Evolutionary conservation across 768 basidiomycete genomes (phyloP).

Genomic region (Amyloporia xantha): DNA sequence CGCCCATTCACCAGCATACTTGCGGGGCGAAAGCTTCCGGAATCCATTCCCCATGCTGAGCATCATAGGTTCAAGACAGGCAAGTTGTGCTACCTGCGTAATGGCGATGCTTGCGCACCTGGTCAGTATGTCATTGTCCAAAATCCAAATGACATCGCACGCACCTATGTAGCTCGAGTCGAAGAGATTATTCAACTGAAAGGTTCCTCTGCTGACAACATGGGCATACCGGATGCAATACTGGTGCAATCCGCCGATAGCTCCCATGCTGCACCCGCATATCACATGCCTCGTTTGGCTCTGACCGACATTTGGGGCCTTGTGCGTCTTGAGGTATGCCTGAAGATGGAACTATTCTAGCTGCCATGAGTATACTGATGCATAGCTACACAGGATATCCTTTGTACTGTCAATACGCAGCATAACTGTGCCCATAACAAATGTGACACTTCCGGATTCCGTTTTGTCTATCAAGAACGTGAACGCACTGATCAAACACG

Average conservation of each 20-base stretch:
- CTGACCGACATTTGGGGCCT: neutral
- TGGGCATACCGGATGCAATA: neutral
- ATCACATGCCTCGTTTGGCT: neutral
- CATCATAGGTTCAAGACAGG: neutral
- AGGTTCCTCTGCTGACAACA: neutral
- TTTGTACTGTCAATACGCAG: slow-evolving; percentile 6
- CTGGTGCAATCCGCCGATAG: neutral
- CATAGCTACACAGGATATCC: neutral
- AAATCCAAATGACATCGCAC: neutral
- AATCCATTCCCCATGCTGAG: neutral
- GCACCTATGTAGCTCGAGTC: neutral
- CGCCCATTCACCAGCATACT: neutral
- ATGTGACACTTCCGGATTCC: neutral
- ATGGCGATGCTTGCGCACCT: neutral
- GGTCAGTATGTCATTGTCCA: neutral
- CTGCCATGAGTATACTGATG: neutral
- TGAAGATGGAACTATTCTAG: neutral
- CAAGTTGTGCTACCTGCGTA: neutral
- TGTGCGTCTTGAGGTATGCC: neutral
- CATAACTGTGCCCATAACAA: slow-evolving; percentile 5
- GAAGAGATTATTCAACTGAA: neutral
- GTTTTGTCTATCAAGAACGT: neutral
- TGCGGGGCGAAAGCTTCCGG: neutral
- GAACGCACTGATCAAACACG: neutral
- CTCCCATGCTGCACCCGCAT: neutral